Conservation (phyloP, 192 early-diverging fungal genomes). For the Endogone sp. region DNA sequence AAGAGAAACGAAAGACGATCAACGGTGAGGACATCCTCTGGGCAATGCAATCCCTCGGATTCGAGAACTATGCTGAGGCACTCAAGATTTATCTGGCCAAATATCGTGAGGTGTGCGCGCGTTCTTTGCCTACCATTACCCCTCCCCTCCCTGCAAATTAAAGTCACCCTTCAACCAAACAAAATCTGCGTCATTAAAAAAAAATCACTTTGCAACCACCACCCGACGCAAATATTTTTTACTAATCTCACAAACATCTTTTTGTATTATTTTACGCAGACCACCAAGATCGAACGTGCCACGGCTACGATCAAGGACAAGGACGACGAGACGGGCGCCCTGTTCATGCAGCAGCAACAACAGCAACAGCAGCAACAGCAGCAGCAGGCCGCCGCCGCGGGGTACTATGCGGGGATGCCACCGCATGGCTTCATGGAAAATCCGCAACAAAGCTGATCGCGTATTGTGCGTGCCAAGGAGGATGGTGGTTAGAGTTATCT, state of each 20-base stretch:
- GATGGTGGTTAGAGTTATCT: too few relatives aligned
- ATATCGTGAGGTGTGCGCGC: constrained; percentile 87
- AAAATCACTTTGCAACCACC: background rate
- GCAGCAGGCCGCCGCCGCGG: background rate
- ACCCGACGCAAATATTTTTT: background rate
- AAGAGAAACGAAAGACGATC: constrained; percentile 97
- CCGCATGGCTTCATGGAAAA: constrained; percentile 1
- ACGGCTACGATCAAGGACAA: constrained; percentile 44
- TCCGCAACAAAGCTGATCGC: background rate
- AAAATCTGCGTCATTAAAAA: too few relatives aligned
- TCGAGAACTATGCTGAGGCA: constrained; percentile 93
- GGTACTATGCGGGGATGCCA: background rate
- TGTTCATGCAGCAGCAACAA: constrained; percentile 8
- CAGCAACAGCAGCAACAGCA: constrained; percentile 1
- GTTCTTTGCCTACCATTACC: constrained; percentile 24
- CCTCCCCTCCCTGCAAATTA: background rate
- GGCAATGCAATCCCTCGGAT: constrained; percentile 97
- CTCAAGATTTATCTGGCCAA: constrained; percentile 86
- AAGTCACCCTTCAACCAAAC: background rate
- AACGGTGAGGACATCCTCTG: constrained; percentile 98
- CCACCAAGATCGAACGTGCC: constrained; percentile 48
- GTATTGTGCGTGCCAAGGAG: too few relatives aligned
- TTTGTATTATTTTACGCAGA: too few relatives aligned
- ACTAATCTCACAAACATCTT: background rate
- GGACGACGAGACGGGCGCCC: constrained; percentile 29